Evolutionary conservation across 2,329 filamentous ascomycete genomes (phyloP), one percentile per base, ranked within the genome.

Genomic region (Fusarium proliferatum): DNA sequence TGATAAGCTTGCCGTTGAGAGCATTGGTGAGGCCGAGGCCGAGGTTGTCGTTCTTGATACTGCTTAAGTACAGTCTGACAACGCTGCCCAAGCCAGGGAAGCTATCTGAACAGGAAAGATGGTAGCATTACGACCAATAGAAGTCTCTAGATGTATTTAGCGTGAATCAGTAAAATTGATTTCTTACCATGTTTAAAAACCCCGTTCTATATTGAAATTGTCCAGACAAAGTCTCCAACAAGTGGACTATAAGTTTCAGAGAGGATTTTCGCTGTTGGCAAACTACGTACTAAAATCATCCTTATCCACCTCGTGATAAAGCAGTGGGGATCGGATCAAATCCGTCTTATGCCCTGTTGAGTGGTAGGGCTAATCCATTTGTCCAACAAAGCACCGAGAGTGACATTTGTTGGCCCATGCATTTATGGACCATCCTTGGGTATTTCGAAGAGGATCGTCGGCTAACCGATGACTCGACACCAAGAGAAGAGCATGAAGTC

Each of bases 11-110:
- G 82, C 81, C 4, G 86, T 94, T 39, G 91, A 94, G 82, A 93
- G 89, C 77, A 85, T 93, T 41, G 92, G 92, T 4, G 89, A 90
- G 64, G 91, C 80, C 0, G 91, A 93, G 74, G 91, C 91, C 0
- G 92, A 94, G 82, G 89, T 93, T n/a, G 81, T 93, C 57, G 84
- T 93, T 42, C 79, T 93, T 73, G 91, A 93, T 78, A 92, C 89
- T 48, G 87, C 89, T 53, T 91, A 82, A 79, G 60, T 23, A 19
- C 26, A 38, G 46, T 38, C 15, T 48, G 41, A 38, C 45, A 49
- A 51, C 38, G 48, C 23, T 52, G 46, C 30, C 26, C 23, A 34
- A 55, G 56, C 48, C 51, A 16, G 63, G 56, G 28, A 52, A 42
- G 39, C 39, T 51, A 45, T 52, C 30, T 23, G 30, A 66, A 61